Evolutionary conservation across 73 alveolate genomes (phyloP).

Genomic region (Paramecium sonneborni): DNA sequence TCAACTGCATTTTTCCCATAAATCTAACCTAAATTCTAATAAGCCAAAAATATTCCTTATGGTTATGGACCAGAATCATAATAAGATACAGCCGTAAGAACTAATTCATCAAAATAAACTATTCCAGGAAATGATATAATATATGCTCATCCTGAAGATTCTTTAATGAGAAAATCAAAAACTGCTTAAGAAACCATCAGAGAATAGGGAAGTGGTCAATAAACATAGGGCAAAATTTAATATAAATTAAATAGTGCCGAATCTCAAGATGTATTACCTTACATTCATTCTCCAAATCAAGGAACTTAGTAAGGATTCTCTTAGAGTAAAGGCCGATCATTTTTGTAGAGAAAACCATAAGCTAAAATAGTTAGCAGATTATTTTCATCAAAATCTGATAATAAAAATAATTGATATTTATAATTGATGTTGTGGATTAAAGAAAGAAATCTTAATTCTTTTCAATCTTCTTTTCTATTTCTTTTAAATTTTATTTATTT

Average conservation of each 20-base stretch:
- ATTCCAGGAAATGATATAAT: not conserved
- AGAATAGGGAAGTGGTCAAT: conserved; percentile 9
- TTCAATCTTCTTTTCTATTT: not conserved
- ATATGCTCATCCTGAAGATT: conserved; percentile 3
- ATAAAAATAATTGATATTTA: conserved; percentile 14
- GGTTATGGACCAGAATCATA: conserved; percentile 34
- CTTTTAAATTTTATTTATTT: not conserved
- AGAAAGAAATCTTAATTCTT: not conserved
- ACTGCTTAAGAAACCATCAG: conserved; percentile 32
- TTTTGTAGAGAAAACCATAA: conserved; percentile 19
- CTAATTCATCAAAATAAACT: conserved; percentile 21
- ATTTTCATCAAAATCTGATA: conserved; percentile 54
- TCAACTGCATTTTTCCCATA: conserved; percentile 18
- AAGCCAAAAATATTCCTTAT: not conserved
- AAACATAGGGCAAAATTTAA: not conserved
- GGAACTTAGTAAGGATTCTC: conserved; percentile 20
- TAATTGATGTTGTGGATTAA: not conserved
- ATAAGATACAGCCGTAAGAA: conserved; percentile 12
- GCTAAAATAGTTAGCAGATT: conserved; percentile 9
- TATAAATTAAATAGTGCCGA: conserved; percentile 28
- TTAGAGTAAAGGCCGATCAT: conserved; percentile 25
- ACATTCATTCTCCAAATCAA: not conserved
- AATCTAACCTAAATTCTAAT: not conserved
- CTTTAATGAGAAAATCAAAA: conserved; percentile 27
- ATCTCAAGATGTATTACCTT: conserved; percentile 6